Base-by-base conservation (phyloP, 1,284 basidiomycete species). In the Sporisorium reilianum region DNA sequence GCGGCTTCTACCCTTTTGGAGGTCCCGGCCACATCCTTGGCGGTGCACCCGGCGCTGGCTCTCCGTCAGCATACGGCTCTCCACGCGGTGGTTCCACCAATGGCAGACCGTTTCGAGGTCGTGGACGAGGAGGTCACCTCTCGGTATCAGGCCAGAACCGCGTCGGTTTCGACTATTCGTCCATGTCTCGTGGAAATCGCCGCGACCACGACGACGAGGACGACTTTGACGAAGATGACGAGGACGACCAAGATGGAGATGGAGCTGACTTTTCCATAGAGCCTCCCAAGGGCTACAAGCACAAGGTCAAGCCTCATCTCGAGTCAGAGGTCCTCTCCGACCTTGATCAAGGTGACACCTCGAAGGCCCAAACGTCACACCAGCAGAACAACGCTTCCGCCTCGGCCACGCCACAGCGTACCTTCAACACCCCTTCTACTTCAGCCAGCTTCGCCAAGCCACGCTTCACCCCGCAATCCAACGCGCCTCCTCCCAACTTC, bases 101-200 rank as follows among this genome's bases (percentile, higher is more conserved):
- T 26, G 53, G 59, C 18, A 41, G 55, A 23, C 64, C 64, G 0
- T 67, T 41, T 38, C 55, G 64, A 30, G 68, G 61, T 22, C 59
- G 73, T n/a, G 73, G 73, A 11, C 45, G 73, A 23, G 73, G 68
- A 11, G 68, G 68, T n/a, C 55, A 61, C n/a, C 69, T 76, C 18
- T 44, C 73, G 6, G 73, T 64, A 1, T 44, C 55, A 11, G 68
- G 73, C 8, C 73, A 76, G 53, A 76, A 76, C 22, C 73, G 69
- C 14, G 68, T 72, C 46, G 64, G 58, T 49, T 76, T 76, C 50
- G 68, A 76, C 56, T 76, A 76, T 45, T 59, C 64, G 18, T 23
- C 54, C n/a, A 44, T 76, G 23, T 50, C 68, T 18, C 64, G 64
- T n/a, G 49, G 55, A n/a, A 18, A 42, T 16, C 58, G 56, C 23